These are phyloP conservation scores for Paraphoma sp. DNA, from an alignment of 2,329 filamentous ascomycete genomes.

Conservation along the genomic window DNA sequence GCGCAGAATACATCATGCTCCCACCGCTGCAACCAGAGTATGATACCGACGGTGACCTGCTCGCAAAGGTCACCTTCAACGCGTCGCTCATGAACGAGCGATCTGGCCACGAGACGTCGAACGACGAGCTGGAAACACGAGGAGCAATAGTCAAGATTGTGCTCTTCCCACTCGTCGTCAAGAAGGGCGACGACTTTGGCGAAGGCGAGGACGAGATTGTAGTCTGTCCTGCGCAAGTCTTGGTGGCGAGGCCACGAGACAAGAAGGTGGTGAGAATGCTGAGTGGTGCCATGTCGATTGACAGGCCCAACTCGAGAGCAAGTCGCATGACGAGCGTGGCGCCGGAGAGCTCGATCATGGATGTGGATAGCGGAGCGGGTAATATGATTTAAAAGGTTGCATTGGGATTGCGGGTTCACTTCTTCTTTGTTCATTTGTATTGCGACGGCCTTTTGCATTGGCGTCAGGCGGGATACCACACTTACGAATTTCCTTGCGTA, in stretches of 20 bases:
- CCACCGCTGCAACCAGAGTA: conserved; percentile 94
- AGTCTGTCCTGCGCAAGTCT: conserved; percentile 91
- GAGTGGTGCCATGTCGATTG: conserved; percentile 59
- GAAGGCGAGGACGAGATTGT: conserved; percentile 93
- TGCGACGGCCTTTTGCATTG: conserved; percentile 12
- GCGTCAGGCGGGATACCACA: conserved; percentile 15
- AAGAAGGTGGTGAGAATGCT: conserved; percentile 59
- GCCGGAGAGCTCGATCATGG: conserved; percentile 45
- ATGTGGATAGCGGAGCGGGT: conserved; percentile 32
- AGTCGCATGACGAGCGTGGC: conserved; percentile 38
- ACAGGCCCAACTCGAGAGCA: conserved; percentile 29
- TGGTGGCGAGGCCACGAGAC: conserved; percentile 66
- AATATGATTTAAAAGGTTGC: conserved; percentile 35
- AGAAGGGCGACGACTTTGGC: conserved; percentile 89
- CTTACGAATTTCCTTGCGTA: conserved; percentile 18
- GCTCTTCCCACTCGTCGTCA: conserved; percentile 94
- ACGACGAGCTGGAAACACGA: conserved; percentile 80
- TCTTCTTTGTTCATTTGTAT: conserved; percentile 3
- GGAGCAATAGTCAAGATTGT: conserved; percentile 86
- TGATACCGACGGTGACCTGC: conserved; percentile 88
- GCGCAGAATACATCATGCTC: conserved; percentile 98
- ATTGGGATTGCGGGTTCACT: conserved; percentile 12
- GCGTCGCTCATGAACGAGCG: conserved; percentile 94
- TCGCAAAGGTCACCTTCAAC: conserved; percentile 89
- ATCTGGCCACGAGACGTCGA: conserved; percentile 71